Evolutionary conservation across 1,284 basidiomycete genomes (phyloP), one percentile per base, ranked within the genome.

Genomic region (Boletus sp.): DNA sequence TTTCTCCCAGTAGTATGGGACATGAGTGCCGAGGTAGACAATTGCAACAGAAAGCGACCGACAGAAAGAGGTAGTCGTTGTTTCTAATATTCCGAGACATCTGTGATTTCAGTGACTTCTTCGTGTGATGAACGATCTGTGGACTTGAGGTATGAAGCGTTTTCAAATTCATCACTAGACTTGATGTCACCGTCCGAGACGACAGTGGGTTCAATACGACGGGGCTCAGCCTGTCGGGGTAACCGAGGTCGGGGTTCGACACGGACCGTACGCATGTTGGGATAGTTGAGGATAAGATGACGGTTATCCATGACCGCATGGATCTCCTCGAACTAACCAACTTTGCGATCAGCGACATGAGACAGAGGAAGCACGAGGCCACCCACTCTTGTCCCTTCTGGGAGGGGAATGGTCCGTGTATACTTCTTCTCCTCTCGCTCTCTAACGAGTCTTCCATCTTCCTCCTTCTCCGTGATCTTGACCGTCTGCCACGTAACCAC

Each of bases 401-500:
- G 75, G 17, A 77, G 56, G 9, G 73, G 72, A 34, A 77, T 72
- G 9, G 71, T 71, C 41, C 77, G 72, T 32, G 67, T 71, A 50
- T 69, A 75, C 47, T 71, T 71, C 57, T 75, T 78, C 62, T 83
- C 77, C 46, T 77, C 71, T 47, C 77, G 70, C 57, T 87, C 84
- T 46, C 81, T 73, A 32, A 84, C 70, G 16, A 80, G 58, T 17
- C 75, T 70, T n/a, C 76, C 78, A 20, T 73, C 72, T 52, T 86
- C 83, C 55, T 76, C 73, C 67, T 72, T 75, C 62, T 87, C 84
- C 8, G 72, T 67, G 35, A 78, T 70, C 54, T 76, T 77, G 44
- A 77, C 70, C 7, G 71, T 74, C 49, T 76, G 71, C 83, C 85
- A 88, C n/a, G 77, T 81, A 33, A 88, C 71, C 23, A 84, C 71